Conservation (phyloP, 1,139 yeast genomes). For the Yamadazyma friedrichii region DNA sequence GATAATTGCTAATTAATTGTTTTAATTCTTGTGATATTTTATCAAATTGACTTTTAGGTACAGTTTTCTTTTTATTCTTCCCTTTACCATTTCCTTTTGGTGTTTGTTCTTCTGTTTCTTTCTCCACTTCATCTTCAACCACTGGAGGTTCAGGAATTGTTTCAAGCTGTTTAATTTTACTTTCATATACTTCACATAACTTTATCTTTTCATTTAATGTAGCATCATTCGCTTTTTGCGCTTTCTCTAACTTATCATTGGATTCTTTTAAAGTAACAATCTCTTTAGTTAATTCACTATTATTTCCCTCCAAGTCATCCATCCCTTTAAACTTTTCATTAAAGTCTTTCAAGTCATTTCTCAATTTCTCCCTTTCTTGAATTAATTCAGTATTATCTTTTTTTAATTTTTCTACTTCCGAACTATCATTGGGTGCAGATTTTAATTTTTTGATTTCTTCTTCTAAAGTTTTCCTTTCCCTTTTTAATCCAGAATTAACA, state of each 20-base stretch:
- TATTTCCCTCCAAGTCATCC: slow-evolving; percentile 4
- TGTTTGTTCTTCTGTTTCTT: neutral
- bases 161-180: slow-evolving; percentile 7
- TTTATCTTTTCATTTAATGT: slow-evolving; percentile 2
- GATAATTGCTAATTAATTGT: slow-evolving; percentile 18
- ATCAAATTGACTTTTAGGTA: slow-evolving; percentile 2
- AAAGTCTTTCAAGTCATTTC: neutral
- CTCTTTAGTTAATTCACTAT: neutral
- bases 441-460: slow-evolving; percentile 16
- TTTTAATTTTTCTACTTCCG: neutral
- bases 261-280: neutral
- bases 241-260: slow-evolving; percentile 2
- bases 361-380: slow-evolving; percentile 4
- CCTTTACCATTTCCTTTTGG: slow-evolving; percentile 3
- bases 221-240: slow-evolving; percentile 1
- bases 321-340: neutral
- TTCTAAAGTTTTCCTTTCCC: slow-evolving; percentile 15
- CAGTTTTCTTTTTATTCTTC: slow-evolving; percentile 6
- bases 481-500: slow-evolving; percentile 16
- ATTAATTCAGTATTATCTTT: neutral
- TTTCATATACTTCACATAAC: neutral
- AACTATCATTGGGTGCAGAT: neutral
- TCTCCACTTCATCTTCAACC: neutral
- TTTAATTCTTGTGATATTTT: slow-evolving; percentile 1
- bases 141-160: slow-evolving; percentile 4